Percentiles rank a stretch among this genome's conserved stretches.
These are phyloP conservation scores for Syncephalastrum monosporum DNA, from an alignment of 371 early-diverging fungal genomes.

Conservation along the genomic window DNA sequence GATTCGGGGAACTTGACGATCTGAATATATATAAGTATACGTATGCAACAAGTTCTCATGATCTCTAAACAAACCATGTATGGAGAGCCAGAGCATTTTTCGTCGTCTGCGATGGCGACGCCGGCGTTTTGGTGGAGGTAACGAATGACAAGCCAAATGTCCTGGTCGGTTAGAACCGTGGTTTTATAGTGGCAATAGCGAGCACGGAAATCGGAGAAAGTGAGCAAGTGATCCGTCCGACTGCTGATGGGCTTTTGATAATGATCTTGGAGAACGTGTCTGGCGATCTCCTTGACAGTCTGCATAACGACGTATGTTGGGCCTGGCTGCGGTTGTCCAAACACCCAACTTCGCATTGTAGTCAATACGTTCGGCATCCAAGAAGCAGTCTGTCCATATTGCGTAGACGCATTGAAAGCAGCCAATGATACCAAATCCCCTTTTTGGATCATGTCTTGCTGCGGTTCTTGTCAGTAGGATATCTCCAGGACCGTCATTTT, in stretches of 20 bases:
- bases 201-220: conserved; percentile 33
- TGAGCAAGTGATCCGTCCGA: conserved; percentile 24
- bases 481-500: too few species aligned
- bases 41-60: neutral
- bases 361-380: too few species aligned
- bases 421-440: conserved; percentile 29
- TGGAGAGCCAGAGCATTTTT: conserved; percentile 30
- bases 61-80: conserved; percentile 15
- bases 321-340: conserved; percentile 13
- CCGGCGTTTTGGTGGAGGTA: conserved; percentile 33
- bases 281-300: conserved; percentile 26
- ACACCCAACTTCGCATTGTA: conserved; percentile 8
- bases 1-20: conserved; percentile 38
- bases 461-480: neutral
- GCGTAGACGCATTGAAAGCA: conserved; percentile 10
- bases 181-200: conserved; percentile 19
- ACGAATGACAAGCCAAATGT: conserved; percentile 28
- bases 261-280: conserved; percentile 12
- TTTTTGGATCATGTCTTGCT: conserved; percentile 19
- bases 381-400: too few species aligned
- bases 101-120: conserved; percentile 27
- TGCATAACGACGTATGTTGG: conserved; percentile 31
- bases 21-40: neutral
- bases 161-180: conserved; percentile 30
- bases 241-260: conserved; percentile 13